Evolutionary conservation across 805 yeast genomes (phyloP), one percentile per base, ranked within the genome.

Genomic region (Wickerhamiella domercqiae): DNA sequence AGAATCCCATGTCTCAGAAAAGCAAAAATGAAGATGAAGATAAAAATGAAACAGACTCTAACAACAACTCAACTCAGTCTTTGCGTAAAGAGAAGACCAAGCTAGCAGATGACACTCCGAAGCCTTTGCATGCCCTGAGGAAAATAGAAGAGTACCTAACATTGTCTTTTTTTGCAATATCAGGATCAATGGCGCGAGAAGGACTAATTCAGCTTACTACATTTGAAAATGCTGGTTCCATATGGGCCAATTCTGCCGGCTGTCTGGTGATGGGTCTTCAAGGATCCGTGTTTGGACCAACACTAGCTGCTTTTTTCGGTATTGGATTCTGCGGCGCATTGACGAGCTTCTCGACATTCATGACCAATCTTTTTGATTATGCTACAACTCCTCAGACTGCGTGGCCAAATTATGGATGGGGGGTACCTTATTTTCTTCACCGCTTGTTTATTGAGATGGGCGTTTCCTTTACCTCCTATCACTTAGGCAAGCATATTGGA

Each of bases 311-410:
- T 0, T 73, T 70, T 44, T 59, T 63, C 2, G 83, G 80, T 0
- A 72, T 84, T 0, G 96, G 94, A 0, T 75, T 72, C 49, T 82
- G 94, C 56, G 96, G 96, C 0, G 65, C 83, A 0, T 61, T 77
- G 29, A 78, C 94, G 1, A 78, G 94, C 1, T 81, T 80, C 48
- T 75, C 93, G 2, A 61, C 83, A 0, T 58, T 75, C 41, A 60
- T 78, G 2, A 48, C 71, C 4, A 81, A 75, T 43, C 53, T 69
- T 2, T 74, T 75, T 47, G 51, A 62, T 17, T 57, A 59, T 39
- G 59, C 77, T 5, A 63, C 74, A 1, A 63, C 71, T 47, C 53
- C 64, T 3, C 47, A 57, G 25, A 52, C 52, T 1, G 38, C 45
- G 6, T 67, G 66, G 47, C 81, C 80, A 1, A 78, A 73, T 43